Evolutionary conservation across 441 rosid species (phyloP).

Genomic region (Geranium incanum): DNA sequence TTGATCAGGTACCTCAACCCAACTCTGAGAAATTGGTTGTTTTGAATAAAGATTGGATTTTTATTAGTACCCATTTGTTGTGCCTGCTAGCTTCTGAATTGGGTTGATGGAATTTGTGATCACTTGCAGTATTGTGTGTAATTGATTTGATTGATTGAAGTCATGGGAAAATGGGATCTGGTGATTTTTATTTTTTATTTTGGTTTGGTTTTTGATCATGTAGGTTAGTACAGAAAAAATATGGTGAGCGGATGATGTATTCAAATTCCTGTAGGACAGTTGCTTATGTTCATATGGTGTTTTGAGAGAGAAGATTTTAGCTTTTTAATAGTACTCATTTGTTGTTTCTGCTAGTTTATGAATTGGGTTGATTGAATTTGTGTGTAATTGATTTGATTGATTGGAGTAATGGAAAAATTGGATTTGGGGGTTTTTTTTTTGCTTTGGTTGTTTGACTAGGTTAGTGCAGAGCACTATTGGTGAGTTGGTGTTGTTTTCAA

Average conservation of each 20-base stretch:
- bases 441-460: no score
- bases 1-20: conserved; percentile 29
- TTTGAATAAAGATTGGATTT: background rate
- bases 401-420: no score
- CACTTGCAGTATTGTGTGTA: background rate
- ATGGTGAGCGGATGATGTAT: background rate
- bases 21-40: conserved; percentile 22
- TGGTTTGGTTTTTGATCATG: background rate
- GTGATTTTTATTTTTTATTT: background rate
- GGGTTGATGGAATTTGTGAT: background rate
- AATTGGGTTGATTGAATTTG: no score
- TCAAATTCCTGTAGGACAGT: background rate
- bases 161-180: background rate
- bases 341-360: no score
- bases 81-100: conserved; percentile 12
- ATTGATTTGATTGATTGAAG: background rate
- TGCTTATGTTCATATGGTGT: background rate
- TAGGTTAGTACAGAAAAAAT: background rate
- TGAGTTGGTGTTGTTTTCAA: no score
- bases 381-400: no score
- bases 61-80: conserved; percentile 12
- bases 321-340: no score
- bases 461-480: no score
- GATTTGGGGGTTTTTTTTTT: no score
- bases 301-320: background rate